Percentiles rank a stretch among this genome's conserved stretches.
These are phyloP conservation scores for Solanum appendiculatum DNA, from an alignment of 257 asterid genomes.

Conservation along the genomic window DNA sequence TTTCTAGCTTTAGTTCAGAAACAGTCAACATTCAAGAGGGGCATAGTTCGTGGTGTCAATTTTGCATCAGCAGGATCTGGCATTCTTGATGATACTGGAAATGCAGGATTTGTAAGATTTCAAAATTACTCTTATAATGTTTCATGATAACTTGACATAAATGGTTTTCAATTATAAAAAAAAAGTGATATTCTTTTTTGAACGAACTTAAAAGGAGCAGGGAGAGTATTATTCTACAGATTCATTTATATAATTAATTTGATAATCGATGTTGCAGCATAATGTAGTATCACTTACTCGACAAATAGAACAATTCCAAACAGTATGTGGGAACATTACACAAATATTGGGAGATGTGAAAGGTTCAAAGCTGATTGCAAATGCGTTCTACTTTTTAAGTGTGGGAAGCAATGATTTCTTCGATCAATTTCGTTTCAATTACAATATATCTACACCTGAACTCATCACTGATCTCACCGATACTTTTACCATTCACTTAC, in stretches of 20 bases:
- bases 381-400: slow-evolving; percentile 38
- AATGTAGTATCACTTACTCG: slow-evolving; percentile 19
- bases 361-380: slow-evolving; percentile 18
- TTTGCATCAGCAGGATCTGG: slow-evolving; percentile 66
- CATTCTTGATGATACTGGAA: slow-evolving; percentile 28
- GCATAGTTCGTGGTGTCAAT: slow-evolving; percentile 30
- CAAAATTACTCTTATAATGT: neutral
- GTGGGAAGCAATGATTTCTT: slow-evolving; percentile 58
- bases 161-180: too few species aligned
- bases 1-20: slow-evolving; percentile 20
- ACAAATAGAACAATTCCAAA: slow-evolving; percentile 32
- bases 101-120: neutral
- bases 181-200: too few species aligned
- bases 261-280: neutral
- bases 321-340: slow-evolving; percentile 23
- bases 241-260: neutral
- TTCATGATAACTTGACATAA: too few species aligned
- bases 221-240: neutral
- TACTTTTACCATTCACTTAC: slow-evolving; percentile 16
- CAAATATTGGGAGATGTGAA: slow-evolving; percentile 23
- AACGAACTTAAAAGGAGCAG: too few species aligned
- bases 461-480: slow-evolving; percentile 14
- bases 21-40: slow-evolving; percentile 10
- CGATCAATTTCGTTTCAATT: slow-evolving; percentile 10
- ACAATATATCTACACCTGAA: slow-evolving; percentile 1